Evolutionary conservation across 179 eudicot species (phyloP).

Genomic region (Corrigiola litoralis): DNA sequence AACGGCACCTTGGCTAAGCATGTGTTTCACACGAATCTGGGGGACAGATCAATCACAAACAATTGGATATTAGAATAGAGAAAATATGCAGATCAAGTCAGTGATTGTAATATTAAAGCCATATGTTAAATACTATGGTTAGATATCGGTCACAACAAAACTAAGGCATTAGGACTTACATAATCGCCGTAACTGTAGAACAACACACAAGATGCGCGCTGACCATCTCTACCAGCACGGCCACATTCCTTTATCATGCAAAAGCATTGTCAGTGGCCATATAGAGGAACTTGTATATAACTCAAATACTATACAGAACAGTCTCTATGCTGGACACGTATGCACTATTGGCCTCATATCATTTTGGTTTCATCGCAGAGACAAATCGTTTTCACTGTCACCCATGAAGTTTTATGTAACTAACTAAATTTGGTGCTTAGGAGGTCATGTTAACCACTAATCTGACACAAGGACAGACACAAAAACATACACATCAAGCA

Average conservation of each 20-base stretch:
- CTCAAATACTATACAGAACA: not conserved
- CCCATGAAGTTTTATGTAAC: not conserved
- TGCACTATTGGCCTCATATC: not conserved
- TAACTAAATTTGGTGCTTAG: too few species aligned
- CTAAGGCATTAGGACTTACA: slow-evolving; percentile 40
- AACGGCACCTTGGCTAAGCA: slow-evolving; percentile 73
- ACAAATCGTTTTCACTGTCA: slow-evolving; percentile 1
- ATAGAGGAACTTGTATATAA: not conserved
- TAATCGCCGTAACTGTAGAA: slow-evolving; percentile 93
- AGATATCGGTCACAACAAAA: not conserved
- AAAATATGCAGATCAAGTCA: slow-evolving; percentile 1
- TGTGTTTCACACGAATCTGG: slow-evolving; percentile 93
- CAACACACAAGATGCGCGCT: slow-evolving; percentile 69
- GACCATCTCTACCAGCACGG: slow-evolving; percentile 99
- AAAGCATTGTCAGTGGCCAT: slow-evolving; percentile 19
- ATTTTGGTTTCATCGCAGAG: not conserved
- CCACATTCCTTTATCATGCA: slow-evolving; percentile 76
- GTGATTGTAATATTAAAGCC: not conserved
- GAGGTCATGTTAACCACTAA: not conserved
- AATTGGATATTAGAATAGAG: slow-evolving; percentile 1
- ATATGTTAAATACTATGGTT: not conserved
- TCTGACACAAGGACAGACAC: not conserved
- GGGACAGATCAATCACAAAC: slow-evolving; percentile 8
- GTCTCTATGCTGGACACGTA: slow-evolving; percentile 1
- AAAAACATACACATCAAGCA: not conserved